Percentiles rank a stretch among this genome's conserved stretches.
Conservation (phyloP, 139 green algal species). For the Picochlorum sp. region DNA sequence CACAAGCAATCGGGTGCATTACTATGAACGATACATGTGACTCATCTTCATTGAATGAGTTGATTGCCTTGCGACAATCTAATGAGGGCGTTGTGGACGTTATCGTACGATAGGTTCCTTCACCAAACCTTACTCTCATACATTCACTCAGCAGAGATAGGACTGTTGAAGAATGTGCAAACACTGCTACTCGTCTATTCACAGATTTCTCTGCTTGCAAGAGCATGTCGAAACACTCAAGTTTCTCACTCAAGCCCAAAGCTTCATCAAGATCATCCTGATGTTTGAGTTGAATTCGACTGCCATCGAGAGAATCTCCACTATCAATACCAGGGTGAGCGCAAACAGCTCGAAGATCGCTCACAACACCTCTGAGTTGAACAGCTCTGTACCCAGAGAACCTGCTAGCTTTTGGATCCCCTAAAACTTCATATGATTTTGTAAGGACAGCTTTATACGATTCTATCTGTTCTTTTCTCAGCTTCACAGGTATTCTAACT, state of each 20-base stretch:
- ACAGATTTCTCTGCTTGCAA: conserved; percentile 28
- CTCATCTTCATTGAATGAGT: conserved; percentile 35
- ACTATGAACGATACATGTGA: conserved; percentile 45
- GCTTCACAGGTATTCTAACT: conserved; percentile 40
- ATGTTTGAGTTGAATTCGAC: background rate
- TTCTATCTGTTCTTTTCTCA: conserved; percentile 33
- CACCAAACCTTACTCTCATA: conserved; percentile 26
- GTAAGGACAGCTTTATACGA: conserved; percentile 49
- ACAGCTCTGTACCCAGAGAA: conserved; percentile 31
- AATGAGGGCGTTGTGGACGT: conserved; percentile 37
- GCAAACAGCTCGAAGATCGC: conserved; percentile 46
- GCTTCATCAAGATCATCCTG: background rate
- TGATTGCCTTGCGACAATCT: conserved; percentile 35
- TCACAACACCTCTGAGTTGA: conserved; percentile 37
- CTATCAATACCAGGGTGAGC: conserved; percentile 29
- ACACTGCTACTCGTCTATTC: conserved; percentile 45
- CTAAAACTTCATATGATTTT: conserved; percentile 46
- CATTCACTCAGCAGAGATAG: conserved; percentile 51
- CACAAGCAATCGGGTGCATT: conserved; percentile 38
- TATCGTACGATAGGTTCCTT: conserved; percentile 26
- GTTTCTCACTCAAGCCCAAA: conserved; percentile 45
- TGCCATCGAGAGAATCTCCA: background rate
- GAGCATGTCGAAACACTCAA: conserved; percentile 53
- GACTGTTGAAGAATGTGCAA: conserved; percentile 38
- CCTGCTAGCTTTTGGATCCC: conserved; percentile 40